Evolutionary conservation across 1,284 basidiomycete genomes (phyloP).

Genomic region (Naganishia sp.): DNA sequence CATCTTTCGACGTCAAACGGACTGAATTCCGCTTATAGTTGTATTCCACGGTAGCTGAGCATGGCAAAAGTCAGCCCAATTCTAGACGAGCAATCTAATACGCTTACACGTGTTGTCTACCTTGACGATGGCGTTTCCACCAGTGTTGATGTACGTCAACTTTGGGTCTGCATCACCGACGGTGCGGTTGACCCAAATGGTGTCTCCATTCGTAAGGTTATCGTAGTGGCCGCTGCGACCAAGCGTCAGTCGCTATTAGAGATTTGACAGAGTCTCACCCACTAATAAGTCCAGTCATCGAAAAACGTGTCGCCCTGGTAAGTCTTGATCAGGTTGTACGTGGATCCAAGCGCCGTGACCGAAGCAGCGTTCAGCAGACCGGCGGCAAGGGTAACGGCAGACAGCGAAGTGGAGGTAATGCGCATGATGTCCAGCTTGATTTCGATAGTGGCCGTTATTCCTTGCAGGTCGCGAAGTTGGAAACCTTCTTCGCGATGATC

Average conservation of each 20-base stretch:
- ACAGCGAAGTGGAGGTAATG: constrained; percentile 36
- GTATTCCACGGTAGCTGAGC: constrained; percentile 63
- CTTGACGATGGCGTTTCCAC: constrained; percentile 75
- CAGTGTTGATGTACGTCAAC: constrained; percentile 62
- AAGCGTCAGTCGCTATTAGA: constrained; percentile 54
- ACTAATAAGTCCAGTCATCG: constrained; percentile 75
- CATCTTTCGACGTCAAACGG: constrained; percentile 67
- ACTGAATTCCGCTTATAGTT: constrained; percentile 68
- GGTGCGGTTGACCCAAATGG: constrained; percentile 57
- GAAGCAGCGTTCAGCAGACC: constrained; percentile 38
- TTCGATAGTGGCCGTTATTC: no score
- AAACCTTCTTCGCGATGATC: no score
- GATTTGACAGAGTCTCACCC: constrained; percentile 62
- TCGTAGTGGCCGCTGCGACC: constrained; percentile 44
- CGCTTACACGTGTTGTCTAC: constrained; percentile 62
- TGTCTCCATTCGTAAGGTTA: constrained; percentile 71
- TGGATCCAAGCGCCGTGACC: constrained; percentile 10
- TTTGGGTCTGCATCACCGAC: constrained; percentile 54
- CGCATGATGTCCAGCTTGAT: no score
- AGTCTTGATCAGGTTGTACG: constrained; percentile 58
- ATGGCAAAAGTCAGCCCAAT: background rate
- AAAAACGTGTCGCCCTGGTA: constrained; percentile 67
- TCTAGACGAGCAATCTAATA: background rate
- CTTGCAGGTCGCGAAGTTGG: no score
- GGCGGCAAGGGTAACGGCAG: constrained; percentile 37